These are phyloP conservation scores for Venturiaceae sp. DNA, from an alignment of 2,329 filamentous ascomycete genomes.

Conservation along the genomic window DNA sequence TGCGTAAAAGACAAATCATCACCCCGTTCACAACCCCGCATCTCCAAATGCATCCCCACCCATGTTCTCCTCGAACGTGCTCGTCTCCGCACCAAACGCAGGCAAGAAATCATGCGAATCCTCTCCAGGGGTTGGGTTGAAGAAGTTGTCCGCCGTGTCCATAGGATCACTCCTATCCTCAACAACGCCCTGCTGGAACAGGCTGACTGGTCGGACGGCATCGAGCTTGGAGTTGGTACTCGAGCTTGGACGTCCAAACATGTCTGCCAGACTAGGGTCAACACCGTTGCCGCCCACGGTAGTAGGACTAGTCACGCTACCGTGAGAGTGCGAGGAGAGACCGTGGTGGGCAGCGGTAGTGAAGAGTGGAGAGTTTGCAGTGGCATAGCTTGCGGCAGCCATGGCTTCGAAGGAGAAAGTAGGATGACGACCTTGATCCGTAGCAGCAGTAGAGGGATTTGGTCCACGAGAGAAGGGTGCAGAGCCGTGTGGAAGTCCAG, in stretches of 20 bases:
- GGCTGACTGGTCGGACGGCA: not conserved
- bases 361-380: not conserved
- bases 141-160: not conserved
- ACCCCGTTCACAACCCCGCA: not conserved
- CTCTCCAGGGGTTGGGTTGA: too few relatives aligned
- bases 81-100: not conserved
- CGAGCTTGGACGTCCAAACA: slow-evolving; percentile 6
- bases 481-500: not conserved
- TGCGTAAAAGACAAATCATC: too few relatives aligned
- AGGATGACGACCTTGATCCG: not conserved
- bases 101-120: not conserved
- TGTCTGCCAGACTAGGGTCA: not conserved
- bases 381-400: not conserved
- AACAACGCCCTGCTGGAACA: not conserved
- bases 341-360: not conserved
- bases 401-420: slow-evolving; percentile 8
- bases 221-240: not conserved
- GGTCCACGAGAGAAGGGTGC: not conserved
- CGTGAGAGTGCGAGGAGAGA: not conserved
- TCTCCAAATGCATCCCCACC: not conserved
- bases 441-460: not conserved
- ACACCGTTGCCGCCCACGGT: not conserved
- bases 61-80: not conserved
- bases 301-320: not conserved
- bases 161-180: not conserved